phyloP scores from a whole-genome alignment of 768 basidiomycete genomes.

The Austroboletus festivus region DNA sequence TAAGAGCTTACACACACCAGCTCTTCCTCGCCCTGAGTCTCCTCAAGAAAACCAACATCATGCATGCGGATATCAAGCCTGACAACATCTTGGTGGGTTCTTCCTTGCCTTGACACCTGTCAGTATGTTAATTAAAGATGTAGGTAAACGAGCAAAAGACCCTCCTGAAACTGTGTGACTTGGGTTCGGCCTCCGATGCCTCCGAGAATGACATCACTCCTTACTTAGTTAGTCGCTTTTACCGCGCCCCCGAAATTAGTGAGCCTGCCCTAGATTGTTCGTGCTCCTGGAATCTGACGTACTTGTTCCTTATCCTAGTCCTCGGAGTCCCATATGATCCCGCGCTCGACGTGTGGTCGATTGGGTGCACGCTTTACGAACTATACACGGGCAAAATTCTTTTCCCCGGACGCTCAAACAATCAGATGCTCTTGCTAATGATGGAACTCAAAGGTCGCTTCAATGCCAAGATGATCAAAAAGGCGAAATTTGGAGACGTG shows the following conservation, averaged over 20 bases:
- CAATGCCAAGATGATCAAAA: constrained; percentile 92
- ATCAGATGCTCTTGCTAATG: constrained; percentile 96
- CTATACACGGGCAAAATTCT: constrained; percentile 96
- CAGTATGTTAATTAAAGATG: constrained; percentile 10
- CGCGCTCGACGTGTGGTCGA: constrained; percentile 93
- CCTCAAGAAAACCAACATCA: constrained; percentile 85
- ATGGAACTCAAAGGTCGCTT: constrained; percentile 97
- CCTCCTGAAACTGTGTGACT: constrained; percentile 88
- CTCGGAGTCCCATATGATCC: constrained; percentile 94
- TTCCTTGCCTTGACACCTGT: constrained; percentile 8
- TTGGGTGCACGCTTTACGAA: constrained; percentile 96
- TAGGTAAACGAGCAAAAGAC: constrained; percentile 96
- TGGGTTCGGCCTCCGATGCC: constrained; percentile 95
- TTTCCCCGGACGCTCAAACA: constrained; percentile 94
- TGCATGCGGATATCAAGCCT: constrained; percentile 99
- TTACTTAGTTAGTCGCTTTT: constrained; percentile 95
- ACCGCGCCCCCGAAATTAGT: constrained; percentile 99
- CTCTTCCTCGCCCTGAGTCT: constrained; percentile 85
- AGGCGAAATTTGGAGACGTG: constrained; percentile 84
- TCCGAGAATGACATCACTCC: constrained; percentile 97
- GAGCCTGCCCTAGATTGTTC: constrained; percentile 28
- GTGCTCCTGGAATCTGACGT: constrained; percentile 15
- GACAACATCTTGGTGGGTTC: constrained; percentile 88
- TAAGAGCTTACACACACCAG: constrained; percentile 98
- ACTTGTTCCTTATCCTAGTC: constrained; percentile 68